Evolutionary conservation across 768 basidiomycete genomes (phyloP).

Genomic region (Leccinum uliginosum): DNA sequence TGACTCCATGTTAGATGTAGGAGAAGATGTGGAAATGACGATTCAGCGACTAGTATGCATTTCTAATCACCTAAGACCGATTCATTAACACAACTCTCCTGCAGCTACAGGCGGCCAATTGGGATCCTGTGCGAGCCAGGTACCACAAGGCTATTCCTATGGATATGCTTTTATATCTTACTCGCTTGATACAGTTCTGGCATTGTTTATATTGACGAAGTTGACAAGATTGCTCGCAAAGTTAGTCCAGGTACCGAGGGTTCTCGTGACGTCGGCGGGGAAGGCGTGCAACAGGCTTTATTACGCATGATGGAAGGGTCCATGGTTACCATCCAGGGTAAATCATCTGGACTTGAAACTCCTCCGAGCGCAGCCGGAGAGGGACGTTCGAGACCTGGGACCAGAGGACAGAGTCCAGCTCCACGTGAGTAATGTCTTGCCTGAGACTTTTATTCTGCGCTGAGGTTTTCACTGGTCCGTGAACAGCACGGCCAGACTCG

Average conservation of each 20-base stretch:
- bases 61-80: neutral
- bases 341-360: slow-evolving; percentile 47
- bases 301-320: slow-evolving; percentile 95
- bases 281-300: slow-evolving; percentile 93
- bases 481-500: slow-evolving; percentile 55
- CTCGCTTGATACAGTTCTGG: slow-evolving; percentile 57
- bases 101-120: slow-evolving; percentile 85
- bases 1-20: slow-evolving; percentile 60
- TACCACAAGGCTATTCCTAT: slow-evolving; percentile 23
- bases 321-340: slow-evolving; percentile 74
- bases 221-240: slow-evolving; percentile 87
- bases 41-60: slow-evolving; percentile 71
- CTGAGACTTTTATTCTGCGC: neutral
- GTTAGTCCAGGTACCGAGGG: slow-evolving; percentile 55
- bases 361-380: slow-evolving; percentile 42
- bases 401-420: slow-evolving; percentile 40
- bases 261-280: slow-evolving; percentile 86
- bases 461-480: neutral
- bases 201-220: slow-evolving; percentile 95
- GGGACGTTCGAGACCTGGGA: slow-evolving; percentile 46
- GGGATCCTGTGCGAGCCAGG: slow-evolving; percentile 85
- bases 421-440: slow-evolving; percentile 16
- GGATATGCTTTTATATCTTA: slow-evolving; percentile 1
- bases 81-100: slow-evolving; percentile 4
- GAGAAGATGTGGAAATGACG: slow-evolving; percentile 93